Evolutionary conservation across 1,284 basidiomycete species (phyloP), one percentile per base, ranked within the genome.

Genomic region (Ustilago vetiveriae): DNA sequence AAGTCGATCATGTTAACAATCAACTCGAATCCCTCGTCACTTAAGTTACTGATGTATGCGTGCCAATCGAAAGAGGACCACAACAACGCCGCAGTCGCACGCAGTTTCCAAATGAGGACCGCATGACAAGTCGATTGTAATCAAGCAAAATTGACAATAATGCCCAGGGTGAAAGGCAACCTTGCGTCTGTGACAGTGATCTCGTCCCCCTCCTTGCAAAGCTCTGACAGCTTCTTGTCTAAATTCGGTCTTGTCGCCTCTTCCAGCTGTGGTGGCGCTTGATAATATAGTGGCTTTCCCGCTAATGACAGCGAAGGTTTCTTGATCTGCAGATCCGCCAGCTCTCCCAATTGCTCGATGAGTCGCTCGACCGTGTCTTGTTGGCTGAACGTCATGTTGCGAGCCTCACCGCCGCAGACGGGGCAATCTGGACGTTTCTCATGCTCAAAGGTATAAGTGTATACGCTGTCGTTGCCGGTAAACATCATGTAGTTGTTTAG

Each of bases 391-490:
- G 36, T 19, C 22, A 82, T 21, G 1, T 46, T 30, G 0, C 77
- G 51, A 8, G 56, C 57, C 82, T 96, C 91, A 29, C 94, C 94
- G 4, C 96, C 96, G 80, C 96, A 99, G 4, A 98, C 96, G 2
- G 95, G 95, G 82, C 96, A 99, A 76, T 98, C 93, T 1, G 88
- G 86, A 37, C 93, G 90, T 80, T 90, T 90, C 83, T 97, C 92
- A 81, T 96, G 91, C 83, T 97, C 89, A 77, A 98, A 99, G 0
- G 96, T 98, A 84, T 92, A 96, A 1, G 95, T 96, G 83, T 98
- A 99, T 6, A 98, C 88, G 26, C 92, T 90, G 51, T 98, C 94
- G 35, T 94, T 98, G 27, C 96, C 96, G 62, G 95, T 84, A 72
- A 86, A 87, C 85, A 86, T 83, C 87, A 98, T 98, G 84, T 98